These are phyloP conservation scores for Aurantiochytrium sp. DNA, from an alignment of 108 stramenopile species.

Conservation along the genomic window DNA sequence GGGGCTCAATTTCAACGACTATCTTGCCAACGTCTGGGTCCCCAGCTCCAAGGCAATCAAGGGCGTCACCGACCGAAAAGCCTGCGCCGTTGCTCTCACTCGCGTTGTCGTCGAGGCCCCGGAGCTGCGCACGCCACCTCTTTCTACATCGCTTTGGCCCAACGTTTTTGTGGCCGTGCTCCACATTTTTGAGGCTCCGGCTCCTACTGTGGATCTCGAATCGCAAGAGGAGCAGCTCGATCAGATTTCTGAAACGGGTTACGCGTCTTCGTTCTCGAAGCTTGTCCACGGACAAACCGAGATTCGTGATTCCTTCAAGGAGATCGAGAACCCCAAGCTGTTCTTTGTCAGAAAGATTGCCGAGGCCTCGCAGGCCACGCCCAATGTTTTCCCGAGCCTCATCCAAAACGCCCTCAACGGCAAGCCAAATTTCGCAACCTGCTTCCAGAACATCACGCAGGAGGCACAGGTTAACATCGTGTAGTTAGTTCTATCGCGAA, in stretches of 20 bases:
- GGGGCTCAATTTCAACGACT: background rate
- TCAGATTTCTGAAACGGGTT: background rate
- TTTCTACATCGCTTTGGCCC: background rate
- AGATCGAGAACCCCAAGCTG: background rate
- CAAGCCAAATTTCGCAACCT: background rate
- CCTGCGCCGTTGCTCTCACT: background rate
- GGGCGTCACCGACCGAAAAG: background rate
- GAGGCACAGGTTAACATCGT: background rate
- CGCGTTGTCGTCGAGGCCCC: background rate
- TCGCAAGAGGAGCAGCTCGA: constrained; percentile 1
- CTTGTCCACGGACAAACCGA: background rate
- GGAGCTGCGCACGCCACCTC: background rate
- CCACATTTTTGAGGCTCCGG: background rate
- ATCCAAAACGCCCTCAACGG: background rate
- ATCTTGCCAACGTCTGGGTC: background rate
- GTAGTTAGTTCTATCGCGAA: background rate
- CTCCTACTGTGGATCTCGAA: background rate
- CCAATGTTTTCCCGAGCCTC: background rate
- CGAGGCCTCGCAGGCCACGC: background rate
- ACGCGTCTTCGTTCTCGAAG: background rate
- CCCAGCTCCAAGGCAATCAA: background rate
- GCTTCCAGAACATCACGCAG: background rate
- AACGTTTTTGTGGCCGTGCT: background rate
- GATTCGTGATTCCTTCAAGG: background rate
- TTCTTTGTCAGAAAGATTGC: background rate